Conservation (phyloP, 108 stramenopile genomes). For the Nannochloropsis salina region DNA sequence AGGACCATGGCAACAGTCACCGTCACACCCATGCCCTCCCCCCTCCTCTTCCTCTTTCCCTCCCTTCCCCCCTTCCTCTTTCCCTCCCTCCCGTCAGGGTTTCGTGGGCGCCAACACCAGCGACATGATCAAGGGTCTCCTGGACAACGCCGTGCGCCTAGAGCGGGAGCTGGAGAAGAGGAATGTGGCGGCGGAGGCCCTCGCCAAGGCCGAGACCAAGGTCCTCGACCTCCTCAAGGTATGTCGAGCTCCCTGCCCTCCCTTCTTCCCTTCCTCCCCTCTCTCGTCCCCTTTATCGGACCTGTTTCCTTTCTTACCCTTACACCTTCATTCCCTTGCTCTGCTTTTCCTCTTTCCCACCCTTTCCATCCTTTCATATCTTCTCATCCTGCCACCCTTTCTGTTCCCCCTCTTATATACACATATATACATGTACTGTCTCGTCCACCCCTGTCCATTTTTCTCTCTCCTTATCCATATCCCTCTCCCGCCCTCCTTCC, state of each 20-base stretch:
- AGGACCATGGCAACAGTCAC: too few species aligned
- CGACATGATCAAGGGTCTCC: background rate
- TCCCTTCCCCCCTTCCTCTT: slow-evolving; percentile 19
- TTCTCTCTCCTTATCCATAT: background rate
- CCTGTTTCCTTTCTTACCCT: background rate
- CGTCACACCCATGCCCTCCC: too few species aligned
- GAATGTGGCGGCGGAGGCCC: background rate
- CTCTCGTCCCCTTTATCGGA: background rate
- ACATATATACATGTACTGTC: background rate
- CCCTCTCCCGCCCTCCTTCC: background rate
- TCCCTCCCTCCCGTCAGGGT: background rate
- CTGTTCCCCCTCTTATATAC: too few species aligned
- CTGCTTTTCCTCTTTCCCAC: too few species aligned
- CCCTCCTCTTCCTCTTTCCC: background rate
- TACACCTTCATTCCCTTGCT: background rate
- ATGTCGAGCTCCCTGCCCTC: background rate
- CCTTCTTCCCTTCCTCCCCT: background rate
- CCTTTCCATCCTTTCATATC: too few species aligned
- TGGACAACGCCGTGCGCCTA: background rate
- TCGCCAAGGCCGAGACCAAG: background rate
- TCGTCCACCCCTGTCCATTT: background rate
- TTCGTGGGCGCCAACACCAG: background rate
- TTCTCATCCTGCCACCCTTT: too few species aligned
- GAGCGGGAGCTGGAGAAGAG: background rate
- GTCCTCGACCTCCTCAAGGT: slow-evolving; percentile 8